These are phyloP conservation scores for Tetracentron sinense DNA, from an alignment of 164 flowering plant genomes.

Conservation along the genomic window DNA sequence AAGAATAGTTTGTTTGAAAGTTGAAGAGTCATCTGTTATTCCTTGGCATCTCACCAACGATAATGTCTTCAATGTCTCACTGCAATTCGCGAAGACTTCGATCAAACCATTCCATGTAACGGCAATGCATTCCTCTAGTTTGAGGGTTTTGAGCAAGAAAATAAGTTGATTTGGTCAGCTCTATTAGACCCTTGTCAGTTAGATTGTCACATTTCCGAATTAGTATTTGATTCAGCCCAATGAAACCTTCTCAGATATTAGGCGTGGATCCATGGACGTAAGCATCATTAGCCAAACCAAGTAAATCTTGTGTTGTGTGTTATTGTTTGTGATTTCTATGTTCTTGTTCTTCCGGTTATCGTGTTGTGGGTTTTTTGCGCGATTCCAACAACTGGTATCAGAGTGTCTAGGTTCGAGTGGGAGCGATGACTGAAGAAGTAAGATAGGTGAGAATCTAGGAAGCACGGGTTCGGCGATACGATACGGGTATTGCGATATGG, in stretches of 20 bases:
- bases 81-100: slow-evolving; percentile 34
- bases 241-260: slow-evolving; percentile 43
- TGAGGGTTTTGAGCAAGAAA: slow-evolving; percentile 35
- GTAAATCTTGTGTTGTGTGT: too few species aligned
- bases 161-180: slow-evolving; percentile 34
- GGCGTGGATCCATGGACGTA: too few species aligned
- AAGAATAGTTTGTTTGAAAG: slow-evolving; percentile 2
- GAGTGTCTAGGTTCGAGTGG: too few species aligned
- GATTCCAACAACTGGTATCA: too few species aligned
- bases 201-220: slow-evolving; percentile 44
- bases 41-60: slow-evolving; percentile 53
- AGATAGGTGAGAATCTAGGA: too few species aligned
- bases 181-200: slow-evolving; percentile 44
- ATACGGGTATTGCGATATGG: too few species aligned
- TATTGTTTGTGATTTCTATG: too few species aligned
- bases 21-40: slow-evolving; percentile 26
- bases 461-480: too few species aligned
- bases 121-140: slow-evolving; percentile 47
- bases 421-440: too few species aligned
- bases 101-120: slow-evolving; percentile 37
- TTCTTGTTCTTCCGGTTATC: too few species aligned
- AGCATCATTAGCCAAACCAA: too few species aligned
- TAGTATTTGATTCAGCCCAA: slow-evolving; percentile 41
- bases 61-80: slow-evolving; percentile 40
- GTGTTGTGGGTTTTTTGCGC: too few species aligned